Conservation (phyloP, 129 eudicot genomes). For the Flaveria sonorensis region DNA sequence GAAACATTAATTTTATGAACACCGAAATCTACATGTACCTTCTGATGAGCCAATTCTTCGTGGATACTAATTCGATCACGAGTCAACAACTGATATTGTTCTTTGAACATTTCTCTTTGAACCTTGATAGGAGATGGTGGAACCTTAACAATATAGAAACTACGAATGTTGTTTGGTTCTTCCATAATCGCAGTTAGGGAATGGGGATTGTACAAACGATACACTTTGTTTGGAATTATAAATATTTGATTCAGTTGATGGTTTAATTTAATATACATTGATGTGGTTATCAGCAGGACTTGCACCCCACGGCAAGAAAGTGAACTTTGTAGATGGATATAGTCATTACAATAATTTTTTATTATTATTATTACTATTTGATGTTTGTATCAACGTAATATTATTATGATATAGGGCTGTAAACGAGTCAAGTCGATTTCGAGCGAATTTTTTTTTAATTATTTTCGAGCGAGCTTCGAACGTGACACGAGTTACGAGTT, state of each 20-base stretch:
- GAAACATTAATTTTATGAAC: neutral
- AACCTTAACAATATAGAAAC: conserved; percentile 13
- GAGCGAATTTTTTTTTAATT: too few relatives aligned
- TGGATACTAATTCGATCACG: neutral
- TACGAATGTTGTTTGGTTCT: neutral
- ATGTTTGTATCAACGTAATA: too few relatives aligned
- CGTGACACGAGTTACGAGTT: too few relatives aligned
- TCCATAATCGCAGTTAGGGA: neutral
- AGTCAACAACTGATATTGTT: conserved; percentile 24
- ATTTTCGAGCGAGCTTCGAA: too few relatives aligned
- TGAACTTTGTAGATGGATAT: neutral
- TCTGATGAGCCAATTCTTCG: conserved; percentile 9
- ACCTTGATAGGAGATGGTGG: conserved; percentile 9
- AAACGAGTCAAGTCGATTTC: too few relatives aligned
- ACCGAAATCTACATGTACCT: neutral
- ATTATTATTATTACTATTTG: too few relatives aligned
- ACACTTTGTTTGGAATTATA: neutral
- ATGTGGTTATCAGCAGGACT: neutral
- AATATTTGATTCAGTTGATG: neutral
- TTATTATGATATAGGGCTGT: too few relatives aligned
- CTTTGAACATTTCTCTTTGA: neutral
- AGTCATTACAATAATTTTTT: neutral
- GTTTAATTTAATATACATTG: too few relatives aligned
- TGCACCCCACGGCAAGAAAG: conserved; percentile 32
- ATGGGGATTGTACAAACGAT: neutral